phyloP scores from a whole-genome alignment of 306 rosid genomes.

The Fragaria ananassa region DNA sequence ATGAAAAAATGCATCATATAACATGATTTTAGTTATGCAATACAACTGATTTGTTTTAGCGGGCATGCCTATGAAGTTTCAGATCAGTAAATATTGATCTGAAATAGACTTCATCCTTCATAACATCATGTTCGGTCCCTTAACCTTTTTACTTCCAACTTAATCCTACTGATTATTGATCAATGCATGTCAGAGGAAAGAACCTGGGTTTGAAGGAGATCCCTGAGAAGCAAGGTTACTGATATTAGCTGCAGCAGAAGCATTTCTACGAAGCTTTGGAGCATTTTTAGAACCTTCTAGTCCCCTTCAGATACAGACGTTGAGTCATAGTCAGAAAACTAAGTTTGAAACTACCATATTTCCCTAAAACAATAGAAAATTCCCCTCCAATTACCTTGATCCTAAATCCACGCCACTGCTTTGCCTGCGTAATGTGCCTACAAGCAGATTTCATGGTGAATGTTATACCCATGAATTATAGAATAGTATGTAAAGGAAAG shows the following conservation, averaged over 20 bases:
- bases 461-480: neutral
- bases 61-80: neutral
- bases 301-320: slow-evolving; percentile 42
- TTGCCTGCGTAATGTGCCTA: slow-evolving; percentile 64
- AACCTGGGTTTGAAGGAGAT: slow-evolving; percentile 56
- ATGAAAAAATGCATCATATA: neutral
- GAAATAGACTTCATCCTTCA: too few species aligned
- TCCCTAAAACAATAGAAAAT: neutral
- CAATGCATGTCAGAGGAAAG: neutral
- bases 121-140: neutral
- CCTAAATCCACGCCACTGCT: slow-evolving; percentile 65
- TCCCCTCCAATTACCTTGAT: slow-evolving; percentile 46
- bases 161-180: neutral
- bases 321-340: neutral
- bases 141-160: neutral
- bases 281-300: slow-evolving; percentile 44
- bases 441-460: slow-evolving; percentile 31
- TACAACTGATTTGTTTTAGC: neutral
- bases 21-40: neutral
- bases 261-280: slow-evolving; percentile 75
- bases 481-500: neutral
- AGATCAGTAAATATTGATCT: neutral
- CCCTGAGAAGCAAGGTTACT: slow-evolving; percentile 50
- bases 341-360: neutral
- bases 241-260: slow-evolving; percentile 80